These are phyloP conservation scores for Metrosideros polymorpha DNA, from an alignment of 441 rosid genomes.

Conservation along the genomic window DNA sequence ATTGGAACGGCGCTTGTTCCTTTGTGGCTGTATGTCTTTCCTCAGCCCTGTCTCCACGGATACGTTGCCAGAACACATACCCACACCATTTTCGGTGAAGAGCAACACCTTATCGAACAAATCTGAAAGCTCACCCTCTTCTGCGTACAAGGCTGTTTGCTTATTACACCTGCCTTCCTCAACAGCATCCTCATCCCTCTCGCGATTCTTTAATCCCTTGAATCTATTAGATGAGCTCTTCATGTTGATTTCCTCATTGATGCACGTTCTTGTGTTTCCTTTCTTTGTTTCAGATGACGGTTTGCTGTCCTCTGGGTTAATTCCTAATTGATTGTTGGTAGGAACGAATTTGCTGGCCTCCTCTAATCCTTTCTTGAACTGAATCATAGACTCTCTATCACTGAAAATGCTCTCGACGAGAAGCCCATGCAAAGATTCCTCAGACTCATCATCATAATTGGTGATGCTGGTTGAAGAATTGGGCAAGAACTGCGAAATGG, in stretches of 20 bases:
- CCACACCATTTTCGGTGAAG: not conserved
- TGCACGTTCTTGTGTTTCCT: not conserved
- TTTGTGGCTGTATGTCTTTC: not conserved
- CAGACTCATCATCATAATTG: not conserved
- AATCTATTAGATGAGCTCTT: not conserved
- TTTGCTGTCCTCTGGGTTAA: not conserved
- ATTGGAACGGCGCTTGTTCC: not conserved
- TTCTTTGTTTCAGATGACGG: not conserved
- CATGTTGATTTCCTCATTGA: too few relatives aligned
- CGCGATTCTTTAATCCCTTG: not conserved
- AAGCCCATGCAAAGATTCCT: not conserved
- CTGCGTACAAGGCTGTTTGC: not conserved
- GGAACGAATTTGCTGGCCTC: not conserved
- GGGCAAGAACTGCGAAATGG: not conserved
- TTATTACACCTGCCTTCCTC: not conserved
- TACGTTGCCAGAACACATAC: not conserved
- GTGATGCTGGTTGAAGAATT: not conserved
- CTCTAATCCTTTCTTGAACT: not conserved
- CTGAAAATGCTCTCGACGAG: not conserved
- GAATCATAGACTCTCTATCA: not conserved
- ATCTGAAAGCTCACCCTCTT: not conserved
- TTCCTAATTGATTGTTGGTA: not conserved
- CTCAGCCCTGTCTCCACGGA: not conserved
- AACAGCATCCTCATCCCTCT: not conserved
- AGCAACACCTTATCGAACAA: not conserved